Percentiles rank a stretch among this genome's conserved stretches.
These are phyloP conservation scores for Malania oleifera DNA, from an alignment of 164 flowering plant species.

Conservation along the genomic window DNA sequence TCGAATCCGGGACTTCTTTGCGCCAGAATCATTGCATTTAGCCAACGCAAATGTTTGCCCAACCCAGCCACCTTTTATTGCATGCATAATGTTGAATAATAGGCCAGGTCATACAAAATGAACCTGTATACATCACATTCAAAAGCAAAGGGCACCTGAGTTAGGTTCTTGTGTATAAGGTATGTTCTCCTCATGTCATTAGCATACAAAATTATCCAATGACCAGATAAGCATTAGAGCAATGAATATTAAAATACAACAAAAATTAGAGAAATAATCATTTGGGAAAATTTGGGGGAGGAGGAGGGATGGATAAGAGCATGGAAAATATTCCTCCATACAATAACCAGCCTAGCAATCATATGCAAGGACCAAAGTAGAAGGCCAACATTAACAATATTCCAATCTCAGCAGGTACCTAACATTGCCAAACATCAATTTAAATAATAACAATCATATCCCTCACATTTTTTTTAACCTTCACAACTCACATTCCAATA, in stretches of 20 bases:
- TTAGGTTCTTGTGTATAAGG: background rate
- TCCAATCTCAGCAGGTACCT: no score
- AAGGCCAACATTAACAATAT: no score
- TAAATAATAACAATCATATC: background rate
- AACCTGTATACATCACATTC: conserved; percentile 11
- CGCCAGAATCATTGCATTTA: conserved; percentile 51
- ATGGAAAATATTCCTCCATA: no score
- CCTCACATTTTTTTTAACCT: background rate
- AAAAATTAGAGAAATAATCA: background rate
- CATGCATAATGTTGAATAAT: conserved; percentile 45
- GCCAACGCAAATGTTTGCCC: conserved; percentile 82
- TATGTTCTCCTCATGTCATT: background rate
- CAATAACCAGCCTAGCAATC: background rate
- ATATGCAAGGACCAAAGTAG: background rate
- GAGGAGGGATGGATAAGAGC: no score
- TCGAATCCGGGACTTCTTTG: conserved; percentile 68
- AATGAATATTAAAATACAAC: background rate
- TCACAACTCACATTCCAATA: no score
- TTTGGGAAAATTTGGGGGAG: background rate
- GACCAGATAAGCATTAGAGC: background rate
- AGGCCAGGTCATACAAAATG: conserved; percentile 9
- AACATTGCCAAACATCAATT: background rate
- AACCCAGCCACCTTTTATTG: conserved; percentile 61
- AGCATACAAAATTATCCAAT: background rate
- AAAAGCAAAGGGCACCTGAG: background rate